A percentile compares a stretch with the other conserved stretches of the same genome.
Conservation (phyloP, 2,329 filamentous ascomycete genomes). For the Aotearoamyces nothofagi region DNA sequence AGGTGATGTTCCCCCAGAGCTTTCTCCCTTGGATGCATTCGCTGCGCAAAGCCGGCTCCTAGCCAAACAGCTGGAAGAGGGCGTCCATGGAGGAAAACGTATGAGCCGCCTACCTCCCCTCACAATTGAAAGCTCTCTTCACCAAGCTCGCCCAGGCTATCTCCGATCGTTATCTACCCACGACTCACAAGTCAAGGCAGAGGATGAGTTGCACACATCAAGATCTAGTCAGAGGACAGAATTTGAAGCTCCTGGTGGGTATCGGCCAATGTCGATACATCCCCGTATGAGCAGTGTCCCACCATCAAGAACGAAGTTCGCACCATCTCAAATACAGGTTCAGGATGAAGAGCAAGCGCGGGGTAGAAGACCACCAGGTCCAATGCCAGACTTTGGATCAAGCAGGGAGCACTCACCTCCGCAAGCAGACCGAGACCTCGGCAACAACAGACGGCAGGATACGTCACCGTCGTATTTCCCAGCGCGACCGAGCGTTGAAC, state of each 20-base stretch:
- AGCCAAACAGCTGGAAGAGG: slow-evolving; percentile 74
- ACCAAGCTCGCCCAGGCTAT: slow-evolving; percentile 66
- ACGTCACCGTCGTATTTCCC: slow-evolving; percentile 8
- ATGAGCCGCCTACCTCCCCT: slow-evolving; percentile 77
- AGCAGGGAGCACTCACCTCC: slow-evolving; percentile 43
- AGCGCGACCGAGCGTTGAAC: slow-evolving; percentile 14
- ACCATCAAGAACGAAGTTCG: slow-evolving; percentile 4
- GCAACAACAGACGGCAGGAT: slow-evolving; percentile 5
- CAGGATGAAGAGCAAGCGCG: slow-evolving; percentile 12
- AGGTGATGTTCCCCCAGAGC: slow-evolving; percentile 71
- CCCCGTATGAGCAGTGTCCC: slow-evolving; percentile 45
- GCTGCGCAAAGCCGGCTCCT: slow-evolving; percentile 81
- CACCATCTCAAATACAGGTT: slow-evolving; percentile 6
- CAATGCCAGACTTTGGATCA: slow-evolving; percentile 28
- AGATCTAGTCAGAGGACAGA: no score
- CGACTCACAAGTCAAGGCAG: no score
- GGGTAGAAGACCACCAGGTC: slow-evolving; percentile 9
- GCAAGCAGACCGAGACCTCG: slow-evolving; percentile 25
- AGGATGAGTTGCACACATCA: no score
- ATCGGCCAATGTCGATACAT: slow-evolving; percentile 58
- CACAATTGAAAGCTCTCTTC: slow-evolving; percentile 66
- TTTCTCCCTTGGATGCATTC: slow-evolving; percentile 92
- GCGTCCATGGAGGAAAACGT: slow-evolving; percentile 55
- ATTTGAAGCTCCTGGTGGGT: slow-evolving; percentile 33
- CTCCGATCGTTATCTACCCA: slow-evolving; percentile 63